Base-by-base conservation (phyloP, 768 basidiomycete genomes). In the Lyophyllum decastes region DNA sequence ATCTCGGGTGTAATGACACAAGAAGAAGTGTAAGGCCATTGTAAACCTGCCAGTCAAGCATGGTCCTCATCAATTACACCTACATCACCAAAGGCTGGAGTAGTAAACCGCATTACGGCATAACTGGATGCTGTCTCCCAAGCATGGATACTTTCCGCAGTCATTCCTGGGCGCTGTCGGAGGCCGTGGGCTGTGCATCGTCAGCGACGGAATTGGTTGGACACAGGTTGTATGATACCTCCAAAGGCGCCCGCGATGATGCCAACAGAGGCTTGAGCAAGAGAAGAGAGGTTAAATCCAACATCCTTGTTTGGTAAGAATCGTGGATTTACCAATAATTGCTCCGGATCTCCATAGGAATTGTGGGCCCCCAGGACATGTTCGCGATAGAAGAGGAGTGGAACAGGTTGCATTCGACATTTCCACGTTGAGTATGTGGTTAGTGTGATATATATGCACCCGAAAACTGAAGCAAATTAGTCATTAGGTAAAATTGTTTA, bases 181-280 rank as follows among this genome's bases (percentile, higher is more conserved):
- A 91, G 76, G 11, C 73, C 83, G 68, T 91, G 89, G 11, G 85
- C 75, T 78, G 53, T 46, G 17, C 43, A 48, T 21, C 4, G 22
- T 57, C 54, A 19, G 26, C 40, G 16, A 55, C 16, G 25, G 4
- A 57, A 49, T 9, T 34, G 16, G 22, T 48, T 49, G 3, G n/a
- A 33, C 26, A 10, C 30, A 30, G 10, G 9, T 34, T n/a, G 59
- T 68, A 38, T 16, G 35, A 52, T 49, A 76, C 76, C 73, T 62
- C 89, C 89, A 68, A 90, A 89, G 46, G 88, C 89, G 8, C 86
- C 87, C 26, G 82, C 68, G 25, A 83, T 59, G 62, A 88, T 82
- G 33, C 89, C 88, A 46, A 68, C 50, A 11, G 80, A 69, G 26
- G 75, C 80, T 75, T 26, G 34, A 41, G 21, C 48, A 57, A 27